Evolutionary conservation across 257 asterid genomes (phyloP), one percentile per base, ranked within the genome.

Genomic region (Forsythia viridissima): DNA sequence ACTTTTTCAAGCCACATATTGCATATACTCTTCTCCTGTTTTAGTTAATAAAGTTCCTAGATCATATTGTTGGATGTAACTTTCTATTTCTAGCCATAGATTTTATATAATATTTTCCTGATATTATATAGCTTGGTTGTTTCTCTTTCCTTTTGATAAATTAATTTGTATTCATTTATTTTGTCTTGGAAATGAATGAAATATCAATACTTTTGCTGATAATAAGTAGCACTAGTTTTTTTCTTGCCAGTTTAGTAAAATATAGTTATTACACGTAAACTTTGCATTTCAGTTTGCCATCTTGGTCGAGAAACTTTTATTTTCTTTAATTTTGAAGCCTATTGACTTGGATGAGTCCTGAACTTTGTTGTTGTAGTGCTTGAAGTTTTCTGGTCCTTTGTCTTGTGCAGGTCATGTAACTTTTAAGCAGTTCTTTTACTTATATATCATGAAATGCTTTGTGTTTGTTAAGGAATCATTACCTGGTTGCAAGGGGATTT

Each of bases 401-500:
- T 73, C 76, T 63, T 41, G 43, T 36, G 71, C 48, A 30, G 46
- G 65, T 68, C 37, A 30, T 20, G 72, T 9, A 69, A 75, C 18
- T 76, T 77, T 52, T 46, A 16, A 71, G 55, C 63, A 2, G 73
- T 69, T 77, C 13, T 72, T 76, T 79, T 66, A 69, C 69, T 66
- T 78, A 21, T 42, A 41, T 52, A 5, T 34, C 9, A 65, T 77
- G 5, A 79, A 36, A 71, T 73, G 55, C 40, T 16, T 79, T 76
- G 46, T 76, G 37, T 80, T 75, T 80, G 69, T 86, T 77, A 84
- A 95, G 99, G 99, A 90, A 88, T 88, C 96, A 61, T 85, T 95
- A 72, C 99, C 98, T 41, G 98, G 98, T 68, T 95, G 99, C 90
- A 93, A 83, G 86, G 98, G 99, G 79, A 92, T 95, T 80, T 95